Conservation (phyloP, 1,284 basidiomycete genomes). For the Fomitopsis palustris region DNA sequence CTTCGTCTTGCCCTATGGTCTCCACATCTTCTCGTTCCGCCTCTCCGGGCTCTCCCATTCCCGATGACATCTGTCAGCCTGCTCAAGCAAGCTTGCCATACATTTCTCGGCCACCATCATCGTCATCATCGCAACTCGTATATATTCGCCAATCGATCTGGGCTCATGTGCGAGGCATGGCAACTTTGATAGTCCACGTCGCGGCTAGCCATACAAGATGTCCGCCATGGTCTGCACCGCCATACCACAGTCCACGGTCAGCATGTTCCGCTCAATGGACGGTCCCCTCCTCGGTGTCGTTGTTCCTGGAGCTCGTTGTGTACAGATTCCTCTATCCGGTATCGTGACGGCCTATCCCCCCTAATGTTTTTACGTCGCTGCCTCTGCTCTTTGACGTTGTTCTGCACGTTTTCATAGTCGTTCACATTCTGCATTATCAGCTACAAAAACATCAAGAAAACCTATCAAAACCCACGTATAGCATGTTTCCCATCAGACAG, state of each 20-base stretch:
- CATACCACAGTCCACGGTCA: conserved; percentile 19
- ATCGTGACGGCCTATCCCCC: conserved; percentile 26
- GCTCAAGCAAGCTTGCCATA: conserved; percentile 37
- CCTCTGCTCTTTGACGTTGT: conserved; percentile 27
- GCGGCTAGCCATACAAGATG: conserved; percentile 15
- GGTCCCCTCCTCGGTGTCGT: conserved; percentile 21
- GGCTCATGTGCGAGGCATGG: conserved; percentile 14
- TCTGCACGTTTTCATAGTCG: conserved; percentile 16
- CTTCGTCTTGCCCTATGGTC: conserved; percentile 14
- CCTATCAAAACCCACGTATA: conserved; percentile 25
- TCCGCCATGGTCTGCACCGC: conserved; percentile 15
- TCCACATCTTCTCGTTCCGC: conserved; percentile 16
- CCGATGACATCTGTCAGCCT: conserved; percentile 60
- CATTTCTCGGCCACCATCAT: conserved; percentile 19
- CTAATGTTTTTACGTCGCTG: conserved; percentile 29
- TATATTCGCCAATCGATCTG: conserved; percentile 26
- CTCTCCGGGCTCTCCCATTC: conserved; percentile 33
- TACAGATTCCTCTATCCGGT: conserved; percentile 24
- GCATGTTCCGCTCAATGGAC: conserved; percentile 19
- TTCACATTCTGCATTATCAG: conserved; percentile 21
- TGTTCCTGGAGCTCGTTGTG: conserved; percentile 22
- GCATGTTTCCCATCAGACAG: conserved; percentile 16
- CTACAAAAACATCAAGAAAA: conserved; percentile 44
- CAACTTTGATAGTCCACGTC: conserved; percentile 10
- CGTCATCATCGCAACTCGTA: conserved; percentile 30